Percentiles rank a stretch among this genome's conserved stretches.
Evolutionary conservation across 306 rosid species (phyloP).

Genomic region (Notholithocarpus densiflorus): DNA sequence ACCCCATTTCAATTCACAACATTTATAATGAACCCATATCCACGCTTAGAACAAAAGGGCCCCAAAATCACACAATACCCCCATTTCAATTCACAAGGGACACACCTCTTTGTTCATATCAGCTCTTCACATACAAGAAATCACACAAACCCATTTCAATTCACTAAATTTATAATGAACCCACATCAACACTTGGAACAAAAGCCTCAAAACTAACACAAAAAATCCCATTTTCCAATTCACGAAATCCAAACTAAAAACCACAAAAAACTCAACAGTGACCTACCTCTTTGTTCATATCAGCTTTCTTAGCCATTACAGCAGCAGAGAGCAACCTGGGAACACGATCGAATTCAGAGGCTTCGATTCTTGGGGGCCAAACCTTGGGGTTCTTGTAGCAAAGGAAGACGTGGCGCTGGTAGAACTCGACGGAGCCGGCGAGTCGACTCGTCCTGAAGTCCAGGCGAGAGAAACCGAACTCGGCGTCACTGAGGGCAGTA

Average conservation of each 20-base stretch:
- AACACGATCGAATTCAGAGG: conserved; percentile 93
- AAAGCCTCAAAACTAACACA: not conserved
- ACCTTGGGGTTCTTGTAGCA: conserved; percentile 82
- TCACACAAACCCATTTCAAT: not conserved
- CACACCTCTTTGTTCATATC: not conserved
- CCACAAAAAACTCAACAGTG: too few species aligned
- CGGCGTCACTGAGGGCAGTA: conserved; percentile 37
- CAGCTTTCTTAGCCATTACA: conserved; percentile 58
- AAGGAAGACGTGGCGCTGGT: conserved; percentile 72
- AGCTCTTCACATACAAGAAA: too few species aligned
- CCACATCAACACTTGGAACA: not conserved
- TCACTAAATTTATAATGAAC: conserved; percentile 1
- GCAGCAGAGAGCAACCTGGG: conserved; percentile 90
- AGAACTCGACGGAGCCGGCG: conserved; percentile 73
- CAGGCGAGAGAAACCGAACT: conserved; percentile 65
- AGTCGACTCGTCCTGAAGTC: conserved; percentile 66
- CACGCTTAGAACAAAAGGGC: too few species aligned
- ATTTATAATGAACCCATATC: too few species aligned
- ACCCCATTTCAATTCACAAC: not conserved
- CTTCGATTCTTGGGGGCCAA: conserved; percentile 94
- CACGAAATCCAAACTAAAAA: not conserved
- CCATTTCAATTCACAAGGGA: not conserved
- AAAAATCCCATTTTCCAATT: not conserved
- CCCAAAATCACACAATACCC: too few species aligned
- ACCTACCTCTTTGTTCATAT: conserved; percentile 71